Evolutionary conservation across 495 filamentous ascomycete genomes (phyloP).

Genomic region (Hypoxylon crocopeplum): DNA sequence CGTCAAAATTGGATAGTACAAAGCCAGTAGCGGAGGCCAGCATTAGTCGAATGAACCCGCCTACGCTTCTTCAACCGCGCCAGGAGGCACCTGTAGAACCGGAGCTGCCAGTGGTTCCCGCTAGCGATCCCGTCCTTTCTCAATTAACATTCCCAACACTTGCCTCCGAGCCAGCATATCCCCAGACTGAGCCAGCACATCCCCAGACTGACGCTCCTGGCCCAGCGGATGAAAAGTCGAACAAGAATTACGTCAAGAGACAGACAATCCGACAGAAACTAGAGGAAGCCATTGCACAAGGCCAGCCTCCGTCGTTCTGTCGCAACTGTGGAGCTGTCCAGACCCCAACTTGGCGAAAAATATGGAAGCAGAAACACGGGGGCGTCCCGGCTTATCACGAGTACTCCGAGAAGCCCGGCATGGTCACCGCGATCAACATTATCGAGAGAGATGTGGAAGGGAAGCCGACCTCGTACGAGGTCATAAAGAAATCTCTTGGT

Average conservation of each 20-base stretch:
- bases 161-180: conserved; percentile 48
- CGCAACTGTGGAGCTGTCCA: conserved; percentile 93
- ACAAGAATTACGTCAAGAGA: conserved; percentile 62
- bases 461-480: conserved; percentile 65
- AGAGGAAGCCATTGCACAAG: conserved; percentile 69
- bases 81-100: conserved; percentile 13
- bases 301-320: conserved; percentile 84
- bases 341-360: conserved; percentile 93
- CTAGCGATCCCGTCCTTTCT: conserved; percentile 63
- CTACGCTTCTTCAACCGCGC: neutral
- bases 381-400: conserved; percentile 69
- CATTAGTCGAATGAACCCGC: conserved; percentile 19
- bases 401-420: conserved; percentile 69
- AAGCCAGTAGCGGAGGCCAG: conserved; percentile 1
- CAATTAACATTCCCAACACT: conserved; percentile 53
- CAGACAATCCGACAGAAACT: conserved; percentile 68
- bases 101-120: conserved; percentile 55
- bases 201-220: conserved; percentile 43
- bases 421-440: conserved; percentile 69
- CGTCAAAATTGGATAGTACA: conserved; percentile 3
- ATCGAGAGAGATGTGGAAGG: conserved; percentile 66
- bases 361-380: conserved; percentile 71
- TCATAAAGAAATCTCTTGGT: conserved; percentile 78
- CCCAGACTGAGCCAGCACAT: conserved; percentile 41
- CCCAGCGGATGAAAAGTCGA: conserved; percentile 41